Base-by-base conservation (phyloP, 345 rosid species). In the Schrenkiella parvula region DNA sequence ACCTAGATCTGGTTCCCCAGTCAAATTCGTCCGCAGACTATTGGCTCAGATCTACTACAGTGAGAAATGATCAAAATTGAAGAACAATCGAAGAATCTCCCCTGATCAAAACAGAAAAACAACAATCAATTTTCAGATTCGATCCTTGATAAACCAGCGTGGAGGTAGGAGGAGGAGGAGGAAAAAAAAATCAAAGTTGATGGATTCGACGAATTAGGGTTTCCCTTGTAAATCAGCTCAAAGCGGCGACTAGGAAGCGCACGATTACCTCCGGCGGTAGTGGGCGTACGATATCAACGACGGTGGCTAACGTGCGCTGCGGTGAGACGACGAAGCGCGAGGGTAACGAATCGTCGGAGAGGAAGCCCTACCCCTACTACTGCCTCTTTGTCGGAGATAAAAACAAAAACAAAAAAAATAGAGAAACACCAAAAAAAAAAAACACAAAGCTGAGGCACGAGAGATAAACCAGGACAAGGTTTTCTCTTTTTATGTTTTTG, bases 301-400 rank as follows among this genome's bases (percentile, higher is more conserved):
- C 13, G 43, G 59, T 46, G 44, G 72, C 76, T 70, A 64, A 70
- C 53, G 55, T 64, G 67, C 68, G 64, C 57, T 56, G 42, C 46
- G 44, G 62, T 57, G 37, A 67, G 51, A 67, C 78, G 73, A 59
- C 52, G 75, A 71, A 71, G 73, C 72, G 71, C 62, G 62, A 67
- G 73, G 66, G 73, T 41, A 59, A 67, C 62, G 77, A 62, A 61
- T 71, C 72, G 78, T 74, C 66, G 65, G 78, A 65, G 5, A 66
- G 73, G 42, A 67, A 75, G 79, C 79, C 79, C 73, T 74, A 75
- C 79, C 79, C 64, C 74, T 74, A 75, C 79, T 68, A 41, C 78
- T 66, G 59, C 46, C 78, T 74, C 72, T 71, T 58, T 65, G 66
- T 67, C 72, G 72, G 78, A 66, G 60, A 56, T 59, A 26, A 39